Base-by-base conservation (phyloP, 2,329 filamentous ascomycete genomes). In the Nemania abortiva region DNA sequence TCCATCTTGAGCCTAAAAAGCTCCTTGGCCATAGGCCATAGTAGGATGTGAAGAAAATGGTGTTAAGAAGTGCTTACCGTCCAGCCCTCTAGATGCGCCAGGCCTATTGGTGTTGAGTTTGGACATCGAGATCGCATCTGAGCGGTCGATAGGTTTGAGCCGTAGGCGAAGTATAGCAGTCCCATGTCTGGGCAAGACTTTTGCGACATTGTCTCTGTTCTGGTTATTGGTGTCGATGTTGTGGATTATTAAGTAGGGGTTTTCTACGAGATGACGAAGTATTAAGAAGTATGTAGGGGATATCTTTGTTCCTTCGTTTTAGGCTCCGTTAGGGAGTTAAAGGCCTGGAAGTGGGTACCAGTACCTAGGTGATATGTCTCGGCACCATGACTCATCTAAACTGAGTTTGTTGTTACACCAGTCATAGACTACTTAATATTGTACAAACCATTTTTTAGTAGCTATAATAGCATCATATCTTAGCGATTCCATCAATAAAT, bases 41-140 rank as follows among this genome's bases (percentile, higher is more conserved):
- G 15, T 15, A 27, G 29, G 9, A 52, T 9, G 13, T 7, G 13
- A 52, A 27, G 15, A 29, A 9, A 37, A 27, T 31, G n/a, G 1
- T 6, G 2, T 42, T 15, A 3, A 15, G 18, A 11, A 10, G 10
- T 2, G 42, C 65, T 37, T 47, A 68, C 65, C 31, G 78, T 81
- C 83, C 89, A 91, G 49, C 82, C 81, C 0, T 78, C 75, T 3
- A 93, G 83, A 22, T 85, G 79, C 3, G 84, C 91, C 59, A 91
- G 81, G 52, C 88, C 89, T 6, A 88, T 77, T 62, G 88, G 87
- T 13, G 77, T 80, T 1, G 88, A 87, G 15, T 76, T 78, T 63
- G 88, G 90, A 76, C 91, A 93, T 61, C 90, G 89, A 54, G 77
- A 73, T 3, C 74, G 74, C 91, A 93, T 93, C 79, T 92, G 90